Conservation (phyloP, 495 filamentous ascomycete genomes). For the Staphylotrichum tortipilum region DNA sequence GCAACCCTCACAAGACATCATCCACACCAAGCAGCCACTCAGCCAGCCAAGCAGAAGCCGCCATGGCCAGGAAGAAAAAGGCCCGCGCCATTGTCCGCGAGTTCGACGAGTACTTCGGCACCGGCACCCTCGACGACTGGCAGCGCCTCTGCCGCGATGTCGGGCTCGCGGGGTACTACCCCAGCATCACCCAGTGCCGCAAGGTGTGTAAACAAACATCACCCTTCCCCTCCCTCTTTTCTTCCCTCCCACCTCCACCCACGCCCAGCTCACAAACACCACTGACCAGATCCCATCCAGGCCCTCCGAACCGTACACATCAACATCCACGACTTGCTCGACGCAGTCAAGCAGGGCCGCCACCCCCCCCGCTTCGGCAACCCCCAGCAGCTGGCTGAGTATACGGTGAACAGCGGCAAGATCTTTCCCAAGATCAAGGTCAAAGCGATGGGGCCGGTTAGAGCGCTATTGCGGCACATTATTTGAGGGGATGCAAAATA, state of each 20-base stretch:
- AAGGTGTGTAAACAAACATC: slow-evolving; percentile 28
- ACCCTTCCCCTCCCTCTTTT: no score
- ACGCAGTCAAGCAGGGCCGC: slow-evolving; percentile 11
- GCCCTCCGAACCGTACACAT: slow-evolving; percentile 23
- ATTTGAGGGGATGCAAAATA: no score
- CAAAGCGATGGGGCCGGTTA: slow-evolving; percentile 25
- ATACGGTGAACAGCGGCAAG: slow-evolving; percentile 12
- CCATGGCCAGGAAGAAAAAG: slow-evolving; percentile 1
- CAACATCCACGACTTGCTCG: slow-evolving; percentile 33
- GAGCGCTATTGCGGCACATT: slow-evolving; percentile 9
- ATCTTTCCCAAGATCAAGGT: slow-evolving; percentile 17
- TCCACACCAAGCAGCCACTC: neutral
- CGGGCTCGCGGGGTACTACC: slow-evolving; percentile 18
- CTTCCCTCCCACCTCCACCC: no score
- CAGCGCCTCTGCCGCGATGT: slow-evolving; percentile 30
- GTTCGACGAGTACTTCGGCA: slow-evolving; percentile 26
- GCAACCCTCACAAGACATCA: neutral
- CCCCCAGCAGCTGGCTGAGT: slow-evolving; percentile 12
- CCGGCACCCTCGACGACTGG: slow-evolving; percentile 26
- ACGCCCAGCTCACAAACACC: no score
- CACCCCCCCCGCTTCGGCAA: slow-evolving; percentile 16
- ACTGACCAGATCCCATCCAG: no score
- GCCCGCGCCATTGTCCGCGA: slow-evolving; percentile 4
- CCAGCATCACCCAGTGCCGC: slow-evolving; percentile 30
- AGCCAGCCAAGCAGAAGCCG: neutral